Evolutionary conservation across 495 filamentous ascomycete genomes (phyloP).

Genomic region (Aspergillus nanangensis): DNA sequence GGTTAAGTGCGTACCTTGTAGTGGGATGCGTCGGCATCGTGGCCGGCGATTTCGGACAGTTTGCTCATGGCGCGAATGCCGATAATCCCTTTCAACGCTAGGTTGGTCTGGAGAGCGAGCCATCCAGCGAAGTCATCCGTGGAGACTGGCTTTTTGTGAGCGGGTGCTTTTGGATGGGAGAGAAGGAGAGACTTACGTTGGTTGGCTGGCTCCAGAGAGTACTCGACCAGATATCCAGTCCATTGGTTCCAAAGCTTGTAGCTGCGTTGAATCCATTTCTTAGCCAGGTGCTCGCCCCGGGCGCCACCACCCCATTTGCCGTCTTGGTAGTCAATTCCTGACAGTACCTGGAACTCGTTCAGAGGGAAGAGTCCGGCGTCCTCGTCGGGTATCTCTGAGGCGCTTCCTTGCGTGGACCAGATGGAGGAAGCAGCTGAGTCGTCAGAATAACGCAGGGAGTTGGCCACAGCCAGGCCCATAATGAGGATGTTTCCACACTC

Average conservation of each 20-base stretch:
- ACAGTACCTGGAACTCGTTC: constrained; percentile 32
- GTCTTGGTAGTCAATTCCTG: constrained; percentile 45
- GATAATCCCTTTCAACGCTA: constrained; percentile 90
- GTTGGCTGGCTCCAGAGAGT: constrained; percentile 76
- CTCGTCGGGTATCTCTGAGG: constrained; percentile 15
- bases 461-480: constrained; percentile 84
- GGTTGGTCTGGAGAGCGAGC: constrained; percentile 87
- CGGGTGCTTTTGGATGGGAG: background rate
- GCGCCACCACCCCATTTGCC: constrained; percentile 47
- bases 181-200: constrained; percentile 51
- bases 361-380: constrained; percentile 36
- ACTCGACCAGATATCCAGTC: constrained; percentile 88
- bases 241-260: constrained; percentile 89
- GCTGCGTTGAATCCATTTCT: constrained; percentile 56
- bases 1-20: constrained; percentile 61
- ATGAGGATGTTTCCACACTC: constrained; percentile 96
- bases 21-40: constrained; percentile 60
- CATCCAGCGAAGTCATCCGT: constrained; percentile 97
- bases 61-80: constrained; percentile 93
- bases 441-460: constrained; percentile 68
- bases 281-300: constrained; percentile 44
- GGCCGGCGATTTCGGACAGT: constrained; percentile 64
- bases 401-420: constrained; percentile 39
- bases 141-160: constrained; percentile 44
- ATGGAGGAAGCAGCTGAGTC: constrained; percentile 49